These are phyloP conservation scores for Tilletia horrida DNA, from an alignment of 1,284 basidiomycete species.

Conservation along the genomic window DNA sequence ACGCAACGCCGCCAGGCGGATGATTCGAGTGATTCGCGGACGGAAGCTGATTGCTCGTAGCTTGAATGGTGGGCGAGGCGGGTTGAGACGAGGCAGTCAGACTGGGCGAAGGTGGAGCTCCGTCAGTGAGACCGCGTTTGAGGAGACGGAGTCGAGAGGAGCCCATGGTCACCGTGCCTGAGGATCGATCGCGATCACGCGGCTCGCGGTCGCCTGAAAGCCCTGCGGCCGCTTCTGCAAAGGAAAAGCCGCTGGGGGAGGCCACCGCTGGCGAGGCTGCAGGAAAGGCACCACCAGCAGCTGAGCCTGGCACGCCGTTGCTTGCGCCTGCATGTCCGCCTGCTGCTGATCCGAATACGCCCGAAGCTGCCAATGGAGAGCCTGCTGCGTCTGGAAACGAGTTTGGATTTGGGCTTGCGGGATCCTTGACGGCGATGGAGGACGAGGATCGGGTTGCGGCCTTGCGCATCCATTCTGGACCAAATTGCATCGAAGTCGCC, in stretches of 20 bases:
- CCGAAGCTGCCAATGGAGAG: neutral
- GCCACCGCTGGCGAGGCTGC: conserved; percentile 31
- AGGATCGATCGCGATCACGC: neutral
- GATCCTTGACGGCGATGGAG: conserved; percentile 12
- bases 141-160: conserved; percentile 4
- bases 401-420: conserved; percentile 14
- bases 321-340: neutral
- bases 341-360: conserved; percentile 3
- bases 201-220: conserved; percentile 16
- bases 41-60: too few relatives aligned
- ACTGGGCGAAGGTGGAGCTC: neutral
- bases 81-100: neutral
- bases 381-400: conserved; percentile 18
- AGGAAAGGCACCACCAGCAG: neutral
- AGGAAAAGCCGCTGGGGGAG: conserved; percentile 45
- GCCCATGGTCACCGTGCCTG: conserved; percentile 15
- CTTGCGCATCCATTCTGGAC: conserved; percentile 53
- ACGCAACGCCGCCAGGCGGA: too few relatives aligned
- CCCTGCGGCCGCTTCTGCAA: conserved; percentile 41
- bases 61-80: neutral
- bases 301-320: conserved; percentile 2
- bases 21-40: too few relatives aligned
- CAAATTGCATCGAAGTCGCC: conserved; percentile 50
- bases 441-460: conserved; percentile 25
- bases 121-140: conserved; percentile 9